A percentile compares a stretch with the other conserved stretches of the same genome.
These are phyloP conservation scores for Sporothrix variecibatus DNA, from an alignment of 2,329 filamentous ascomycete genomes.

Conservation along the genomic window DNA sequence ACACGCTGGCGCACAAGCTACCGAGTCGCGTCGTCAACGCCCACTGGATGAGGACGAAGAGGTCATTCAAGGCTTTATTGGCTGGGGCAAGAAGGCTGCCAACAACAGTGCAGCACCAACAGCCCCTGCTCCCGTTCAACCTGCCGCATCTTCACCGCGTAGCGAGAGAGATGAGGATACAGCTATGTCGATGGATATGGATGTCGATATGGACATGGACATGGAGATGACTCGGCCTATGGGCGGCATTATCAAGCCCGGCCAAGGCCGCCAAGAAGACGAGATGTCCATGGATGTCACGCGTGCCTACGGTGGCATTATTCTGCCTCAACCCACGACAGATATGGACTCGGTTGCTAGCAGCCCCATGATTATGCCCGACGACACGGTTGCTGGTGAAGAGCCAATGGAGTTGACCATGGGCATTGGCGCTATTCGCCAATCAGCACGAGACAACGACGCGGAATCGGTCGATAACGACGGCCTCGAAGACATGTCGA, in stretches of 20 bases:
- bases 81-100: conserved; percentile 65
- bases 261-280: conserved; percentile 41
- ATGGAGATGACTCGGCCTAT: conserved; percentile 50
- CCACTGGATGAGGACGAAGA: conserved; percentile 68
- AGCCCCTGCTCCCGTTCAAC: background rate
- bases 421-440: conserved; percentile 71
- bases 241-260: conserved; percentile 44
- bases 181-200: conserved; percentile 49
- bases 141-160: conserved; percentile 27
- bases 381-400: conserved; percentile 56
- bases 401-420: conserved; percentile 77
- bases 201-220: conserved; percentile 45
- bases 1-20: conserved; percentile 58
- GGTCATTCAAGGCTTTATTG: conserved; percentile 71
- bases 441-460: conserved; percentile 36
- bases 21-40: conserved; percentile 52
- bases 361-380: conserved; percentile 40
- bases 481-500: conserved; percentile 71
- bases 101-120: conserved; percentile 37
- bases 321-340: conserved; percentile 48
- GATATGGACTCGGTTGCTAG: conserved; percentile 28
- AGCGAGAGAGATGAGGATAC: conserved; percentile 43
- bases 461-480: conserved; percentile 40
- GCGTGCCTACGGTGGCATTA: conserved; percentile 75
- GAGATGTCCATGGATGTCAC: conserved; percentile 95